These are phyloP conservation scores for Gastrodia elata DNA, from an alignment of 106 monocot species.

Conservation along the genomic window DNA sequence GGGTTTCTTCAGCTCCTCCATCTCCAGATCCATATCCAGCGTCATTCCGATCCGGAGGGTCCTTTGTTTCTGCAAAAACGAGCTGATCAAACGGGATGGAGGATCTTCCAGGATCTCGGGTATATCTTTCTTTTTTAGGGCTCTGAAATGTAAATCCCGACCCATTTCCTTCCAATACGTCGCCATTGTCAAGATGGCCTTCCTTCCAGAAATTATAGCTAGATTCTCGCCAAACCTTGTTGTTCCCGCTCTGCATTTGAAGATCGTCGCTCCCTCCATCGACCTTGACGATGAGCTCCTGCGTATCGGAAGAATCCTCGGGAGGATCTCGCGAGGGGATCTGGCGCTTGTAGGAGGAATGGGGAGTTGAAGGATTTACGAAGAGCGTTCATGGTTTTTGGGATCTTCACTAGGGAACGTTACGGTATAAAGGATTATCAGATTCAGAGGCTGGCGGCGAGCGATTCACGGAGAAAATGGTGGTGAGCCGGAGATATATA, in stretches of 20 bases:
- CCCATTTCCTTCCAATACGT: background rate
- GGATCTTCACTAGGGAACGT: too few relatives aligned
- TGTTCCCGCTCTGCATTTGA: background rate
- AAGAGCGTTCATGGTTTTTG: background rate
- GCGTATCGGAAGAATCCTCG: conserved; percentile 1
- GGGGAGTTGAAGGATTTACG: background rate
- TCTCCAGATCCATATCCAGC: conserved; percentile 56
- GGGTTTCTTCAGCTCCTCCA: conserved; percentile 39
- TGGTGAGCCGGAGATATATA: background rate
- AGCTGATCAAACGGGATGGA: conserved; percentile 36
- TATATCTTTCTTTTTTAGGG: too few relatives aligned
- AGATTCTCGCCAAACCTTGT: conserved; percentile 21
- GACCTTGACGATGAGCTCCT: conserved; percentile 42
- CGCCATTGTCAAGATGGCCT: background rate
- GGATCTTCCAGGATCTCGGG: conserved; percentile 32
- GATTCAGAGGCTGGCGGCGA: background rate
- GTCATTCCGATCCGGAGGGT: conserved; percentile 31
- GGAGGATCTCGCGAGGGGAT: conserved; percentile 21
- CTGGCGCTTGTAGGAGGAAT: conserved; percentile 1
- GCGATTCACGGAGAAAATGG: background rate
- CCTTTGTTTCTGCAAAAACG: conserved; percentile 35
- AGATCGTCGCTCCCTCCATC: conserved; percentile 22
- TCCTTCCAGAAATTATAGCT: conserved; percentile 38
- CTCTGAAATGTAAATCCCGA: background rate
- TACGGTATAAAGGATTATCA: too few relatives aligned